Conservation (phyloP, 202 grass and related monocot species). For the Panicum virgatum region DNA sequence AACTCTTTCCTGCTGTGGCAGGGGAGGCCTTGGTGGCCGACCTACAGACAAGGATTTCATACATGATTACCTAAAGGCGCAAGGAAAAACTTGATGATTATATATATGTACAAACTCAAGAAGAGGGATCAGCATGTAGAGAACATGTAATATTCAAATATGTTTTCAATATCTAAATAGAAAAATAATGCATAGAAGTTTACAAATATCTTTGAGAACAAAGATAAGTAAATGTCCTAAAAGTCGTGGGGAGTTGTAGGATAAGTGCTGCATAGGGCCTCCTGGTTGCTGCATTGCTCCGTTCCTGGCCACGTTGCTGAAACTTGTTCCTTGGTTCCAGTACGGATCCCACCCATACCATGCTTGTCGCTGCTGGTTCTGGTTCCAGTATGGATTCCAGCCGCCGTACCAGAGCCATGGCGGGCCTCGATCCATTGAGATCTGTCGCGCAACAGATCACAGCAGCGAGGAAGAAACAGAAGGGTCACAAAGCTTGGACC, state of each 20-base stretch:
- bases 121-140: neutral
- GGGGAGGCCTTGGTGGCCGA: neutral
- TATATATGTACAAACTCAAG: neutral
- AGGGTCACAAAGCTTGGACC: neutral
- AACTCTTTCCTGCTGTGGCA: neutral
- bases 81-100: neutral
- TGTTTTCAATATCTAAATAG: neutral
- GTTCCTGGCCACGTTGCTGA: neutral
- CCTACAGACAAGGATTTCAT: neutral
- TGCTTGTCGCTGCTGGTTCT: neutral
- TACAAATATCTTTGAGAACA: too few species aligned
- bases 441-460: neutral
- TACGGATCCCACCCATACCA: neutral
- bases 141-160: neutral
- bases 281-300: neutral
- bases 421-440: neutral
- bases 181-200: neutral
- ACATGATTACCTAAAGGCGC: neutral
- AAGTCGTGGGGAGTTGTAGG: neutral
- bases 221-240: too few species aligned
- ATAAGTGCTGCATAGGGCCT: neutral
- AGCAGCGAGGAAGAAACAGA: too few species aligned
- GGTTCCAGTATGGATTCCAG: neutral
- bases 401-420: neutral
- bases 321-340: neutral